Evolutionary conservation across 2,329 filamentous ascomycete genomes (phyloP), one percentile per base, ranked within the genome.

Genomic region (Drechmeria coniospora): DNA sequence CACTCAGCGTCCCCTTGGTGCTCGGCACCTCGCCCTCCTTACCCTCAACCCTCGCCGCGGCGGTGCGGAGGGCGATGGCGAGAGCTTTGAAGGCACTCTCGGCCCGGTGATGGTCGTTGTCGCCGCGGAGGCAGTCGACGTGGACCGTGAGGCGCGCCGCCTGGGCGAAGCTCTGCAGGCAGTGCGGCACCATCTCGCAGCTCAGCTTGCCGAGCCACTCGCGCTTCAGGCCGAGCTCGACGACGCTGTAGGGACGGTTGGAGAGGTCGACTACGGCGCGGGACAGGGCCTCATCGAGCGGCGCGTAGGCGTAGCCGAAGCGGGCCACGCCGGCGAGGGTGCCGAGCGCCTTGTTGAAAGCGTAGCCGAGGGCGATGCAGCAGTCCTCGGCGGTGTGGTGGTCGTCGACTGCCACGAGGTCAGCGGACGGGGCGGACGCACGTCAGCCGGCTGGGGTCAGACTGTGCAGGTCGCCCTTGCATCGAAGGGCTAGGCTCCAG

Each of bases 61-160:
- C 90, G 52, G 69, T 68, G 42, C 78, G 68, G 30, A 92, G 66
- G 6, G 90, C 90, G 24, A 94, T 74, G 0, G 90, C 90, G 40
- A 95, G 56, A 25, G 90, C 90, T 68, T 98, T 98, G 58, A 98
- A 94, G 11, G 87, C 90, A 51, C 80, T 90, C 69, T 95, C 90
- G 8, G 90, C 86, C 32, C 86, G 67, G 60, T 95, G 90, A 56
- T 95, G 90, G 57, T 95, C 90, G 56, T 95, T 98, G 36, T 79
- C 71, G 28, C 90, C 90, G 37, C 83, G 71, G 31, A 93, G 57
- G 56, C 82, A 92, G 57, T 94, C 83, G 33, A 98, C 82, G 60
- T 98, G 90, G 47, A 95, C 60, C n/a, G 90, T 98, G 29, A 94
- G 67, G 15, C 83, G 77, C 4, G 84, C 83, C 8, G 74, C 81